phyloP scores from a whole-genome alignment of 176 grass and related monocot species.

The Juncus inflexus region DNA sequence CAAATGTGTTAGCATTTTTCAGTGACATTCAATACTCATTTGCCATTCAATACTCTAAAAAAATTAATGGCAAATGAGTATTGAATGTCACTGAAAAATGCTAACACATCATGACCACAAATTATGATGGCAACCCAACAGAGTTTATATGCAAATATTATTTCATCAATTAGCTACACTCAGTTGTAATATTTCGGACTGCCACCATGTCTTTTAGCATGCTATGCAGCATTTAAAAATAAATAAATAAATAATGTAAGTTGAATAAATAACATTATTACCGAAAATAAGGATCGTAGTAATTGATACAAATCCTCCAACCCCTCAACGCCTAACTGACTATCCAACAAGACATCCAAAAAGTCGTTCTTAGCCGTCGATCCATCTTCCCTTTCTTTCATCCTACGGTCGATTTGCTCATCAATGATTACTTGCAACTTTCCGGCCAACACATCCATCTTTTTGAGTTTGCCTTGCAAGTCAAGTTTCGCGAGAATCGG shows the following conservation, averaged over 20 bases:
- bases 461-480: conserved; percentile 33
- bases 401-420: conserved; percentile 33
- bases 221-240: not conserved
- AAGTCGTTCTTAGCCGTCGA: conserved; percentile 28
- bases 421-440: conserved; percentile 33
- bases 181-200: too few relatives aligned
- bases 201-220: too few relatives aligned
- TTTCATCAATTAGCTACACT: too few relatives aligned
- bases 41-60: too few relatives aligned
- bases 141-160: too few relatives aligned
- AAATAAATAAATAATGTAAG: not conserved
- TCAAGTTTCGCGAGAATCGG: conserved; percentile 37
- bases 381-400: not conserved
- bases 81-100: not conserved
- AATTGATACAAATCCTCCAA: not conserved
- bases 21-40: too few relatives aligned
- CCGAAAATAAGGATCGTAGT: not conserved
- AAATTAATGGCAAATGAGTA: too few relatives aligned
- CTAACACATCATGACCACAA: not conserved
- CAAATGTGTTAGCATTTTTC: too few relatives aligned
- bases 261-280: not conserved
- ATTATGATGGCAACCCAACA: too few relatives aligned
- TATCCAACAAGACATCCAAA: conserved; percentile 31
- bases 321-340: conserved; percentile 16
- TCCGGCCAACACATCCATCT: not conserved